These are phyloP conservation scores for Cordyceps militaris DNA, from an alignment of 2,329 filamentous ascomycete species.

Conservation along the genomic window DNA sequence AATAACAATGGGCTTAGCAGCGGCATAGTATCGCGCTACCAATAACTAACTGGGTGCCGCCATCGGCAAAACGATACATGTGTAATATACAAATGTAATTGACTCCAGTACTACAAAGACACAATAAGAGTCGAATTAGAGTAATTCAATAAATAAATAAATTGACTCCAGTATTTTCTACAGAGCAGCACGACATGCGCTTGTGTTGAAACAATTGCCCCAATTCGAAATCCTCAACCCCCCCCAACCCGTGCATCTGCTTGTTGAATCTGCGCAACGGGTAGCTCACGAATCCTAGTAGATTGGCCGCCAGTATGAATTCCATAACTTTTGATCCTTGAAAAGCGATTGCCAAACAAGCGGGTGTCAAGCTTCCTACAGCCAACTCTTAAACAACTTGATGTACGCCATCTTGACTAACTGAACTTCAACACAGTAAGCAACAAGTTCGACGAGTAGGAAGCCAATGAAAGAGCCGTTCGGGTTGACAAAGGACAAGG, in stretches of 20 bases:
- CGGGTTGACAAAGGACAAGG: conserved; percentile 18
- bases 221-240: not conserved
- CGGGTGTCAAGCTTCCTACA: conserved; percentile 11
- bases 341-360: not conserved
- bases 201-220: conserved; percentile 8
- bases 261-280: conserved; percentile 1
- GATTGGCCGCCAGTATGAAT: not conserved
- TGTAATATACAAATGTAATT: no score
- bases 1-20: no score
- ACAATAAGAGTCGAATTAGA: no score
- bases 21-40: not conserved
- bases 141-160: no score
- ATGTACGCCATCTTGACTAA: conserved; percentile 23
- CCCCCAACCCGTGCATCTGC: not conserved
- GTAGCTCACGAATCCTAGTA: not conserved
- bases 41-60: no score
- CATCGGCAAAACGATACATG: not conserved
- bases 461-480: conserved; percentile 19
- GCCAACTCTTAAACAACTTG: conserved; percentile 21
- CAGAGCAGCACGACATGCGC: no score
- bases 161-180: no score
- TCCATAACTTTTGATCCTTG: not conserved
- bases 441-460: conserved; percentile 19
- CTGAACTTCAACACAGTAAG: conserved; percentile 22
- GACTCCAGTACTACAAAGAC: no score